Conservation (phyloP, 164 flowering plant genomes). For the Cinnamomum chago region DNA sequence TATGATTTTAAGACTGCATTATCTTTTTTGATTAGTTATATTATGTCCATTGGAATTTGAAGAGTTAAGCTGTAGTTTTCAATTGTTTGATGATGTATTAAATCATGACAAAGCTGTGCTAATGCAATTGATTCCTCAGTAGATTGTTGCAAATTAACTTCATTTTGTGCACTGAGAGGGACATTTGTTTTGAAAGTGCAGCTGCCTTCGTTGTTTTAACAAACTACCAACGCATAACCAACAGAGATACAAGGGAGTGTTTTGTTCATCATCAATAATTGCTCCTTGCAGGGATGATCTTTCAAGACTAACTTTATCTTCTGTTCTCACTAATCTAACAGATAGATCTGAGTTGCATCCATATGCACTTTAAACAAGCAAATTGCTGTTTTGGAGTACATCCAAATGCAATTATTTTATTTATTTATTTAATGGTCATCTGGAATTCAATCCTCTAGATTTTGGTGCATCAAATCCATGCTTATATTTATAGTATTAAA, state of each 20-base stretch:
- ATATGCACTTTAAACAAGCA: too few relatives aligned
- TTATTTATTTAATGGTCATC: too few relatives aligned
- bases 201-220: not conserved
- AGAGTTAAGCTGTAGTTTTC: not conserved
- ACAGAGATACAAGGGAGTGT: not conserved
- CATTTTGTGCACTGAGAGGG: not conserved
- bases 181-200: not conserved
- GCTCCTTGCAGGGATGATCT: not conserved
- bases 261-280: not conserved
- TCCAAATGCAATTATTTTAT: too few relatives aligned
- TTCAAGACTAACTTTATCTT: too few relatives aligned
- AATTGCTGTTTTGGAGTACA: too few relatives aligned
- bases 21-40: not conserved
- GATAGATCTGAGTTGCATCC: too few relatives aligned
- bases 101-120: not conserved
- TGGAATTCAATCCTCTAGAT: too few relatives aligned
- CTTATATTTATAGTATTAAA: too few relatives aligned
- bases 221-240: not conserved
- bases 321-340: too few relatives aligned
- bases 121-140: not conserved
- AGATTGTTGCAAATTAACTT: not conserved
- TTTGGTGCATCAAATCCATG: too few relatives aligned
- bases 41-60: not conserved
- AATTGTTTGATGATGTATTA: not conserved
- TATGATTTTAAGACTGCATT: not conserved